Base-by-base conservation (phyloP, 345 rosid species). In the Rubroshorea leprosula region DNA sequence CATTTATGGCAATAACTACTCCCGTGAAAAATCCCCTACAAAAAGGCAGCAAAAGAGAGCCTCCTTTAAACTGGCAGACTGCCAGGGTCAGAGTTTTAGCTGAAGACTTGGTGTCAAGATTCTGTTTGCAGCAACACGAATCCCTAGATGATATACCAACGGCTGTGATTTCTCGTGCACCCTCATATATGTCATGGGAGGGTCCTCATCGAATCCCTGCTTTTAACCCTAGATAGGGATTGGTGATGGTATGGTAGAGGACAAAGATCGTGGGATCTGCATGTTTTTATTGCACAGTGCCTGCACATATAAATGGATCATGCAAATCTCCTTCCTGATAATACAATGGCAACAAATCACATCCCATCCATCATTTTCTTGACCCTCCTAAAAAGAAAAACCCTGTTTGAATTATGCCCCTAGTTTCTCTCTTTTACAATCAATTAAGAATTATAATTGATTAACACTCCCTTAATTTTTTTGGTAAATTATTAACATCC, bases 211-310 rank as follows among this genome's bases (percentile, higher is more conserved):
- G 27, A 47, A 45, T 68, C 23, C 5, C n/a, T n/a, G n/a, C n/a
- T n/a, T n/a, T 7, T 3, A 56, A 41, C 23, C 8, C 14, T 35
- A 39, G 17, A 4, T 26, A 22, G 27, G 58, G 62, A 46, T 27
- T 26, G 26, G 27, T 52, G 62, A 46, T 27, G 21, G 55, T 22
- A 12, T 67, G 55, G 29, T 23, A 55, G 27, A 47, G 55, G 19
- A 50, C 60, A 66, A 60, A 58, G 41, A 63, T 49, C 68, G 52
- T 76, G 56, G 75, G 75, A 73, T 69, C 72, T 69, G 72, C 64
- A 67, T 68, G 76, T 55, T 68, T 69, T 67, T 70, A 61, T 54
- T 61, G 57, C 66, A 63, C 62, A 62, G 17, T 16, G 21, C 41
- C 66, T 39, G 66, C 57, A 55, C n/a, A n/a, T n/a, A n/a, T n/a